Evolutionary conservation across 2,329 filamentous ascomycete genomes (phyloP).

Genomic region (Epichloe sylvatica): DNA sequence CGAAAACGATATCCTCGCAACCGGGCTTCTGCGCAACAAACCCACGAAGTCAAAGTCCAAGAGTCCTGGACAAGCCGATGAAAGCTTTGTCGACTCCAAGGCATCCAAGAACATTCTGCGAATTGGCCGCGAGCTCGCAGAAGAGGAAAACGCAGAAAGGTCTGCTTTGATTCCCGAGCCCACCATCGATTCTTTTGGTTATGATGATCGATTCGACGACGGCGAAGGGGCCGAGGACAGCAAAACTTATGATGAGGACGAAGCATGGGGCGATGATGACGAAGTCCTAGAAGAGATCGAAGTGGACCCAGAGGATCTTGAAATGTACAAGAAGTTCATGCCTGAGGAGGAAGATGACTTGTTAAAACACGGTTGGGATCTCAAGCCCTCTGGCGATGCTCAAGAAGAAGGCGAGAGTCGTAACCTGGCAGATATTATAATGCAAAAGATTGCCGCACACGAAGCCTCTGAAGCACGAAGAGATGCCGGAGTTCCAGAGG

Average conservation of each 20-base stretch:
- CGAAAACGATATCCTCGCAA: conserved; percentile 68
- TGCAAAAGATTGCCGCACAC: conserved; percentile 86
- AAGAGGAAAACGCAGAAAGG: conserved; percentile 49
- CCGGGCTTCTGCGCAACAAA: conserved; percentile 58
- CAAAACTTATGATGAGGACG: conserved; percentile 39
- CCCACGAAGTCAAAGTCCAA: conserved; percentile 56
- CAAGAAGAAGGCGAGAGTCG: conserved; percentile 40
- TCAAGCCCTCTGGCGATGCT: conserved; percentile 30
- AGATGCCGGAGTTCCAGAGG: conserved; percentile 46
- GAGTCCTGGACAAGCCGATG: conserved; percentile 44
- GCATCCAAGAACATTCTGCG: conserved; percentile 78
- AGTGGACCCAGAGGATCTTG: conserved; percentile 76
- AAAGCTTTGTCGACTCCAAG: conserved; percentile 72
- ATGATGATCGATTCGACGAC: conserved; percentile 59
- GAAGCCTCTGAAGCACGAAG: conserved; percentile 50
- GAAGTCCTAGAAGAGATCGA: conserved; percentile 60
- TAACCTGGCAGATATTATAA: conserved; percentile 83
- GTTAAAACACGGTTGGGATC: conserved; percentile 49
- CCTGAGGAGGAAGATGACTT: conserved; percentile 59
- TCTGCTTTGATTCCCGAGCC: conserved; percentile 24
- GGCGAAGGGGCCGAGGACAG: conserved; percentile 32
- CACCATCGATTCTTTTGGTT: conserved; percentile 51
- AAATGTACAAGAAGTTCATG: conserved; percentile 83
- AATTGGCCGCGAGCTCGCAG: conserved; percentile 76
- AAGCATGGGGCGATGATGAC: conserved; percentile 69